phyloP scores from a whole-genome alignment of 257 asterid genomes.

The Knoxia roxburghii region DNA sequence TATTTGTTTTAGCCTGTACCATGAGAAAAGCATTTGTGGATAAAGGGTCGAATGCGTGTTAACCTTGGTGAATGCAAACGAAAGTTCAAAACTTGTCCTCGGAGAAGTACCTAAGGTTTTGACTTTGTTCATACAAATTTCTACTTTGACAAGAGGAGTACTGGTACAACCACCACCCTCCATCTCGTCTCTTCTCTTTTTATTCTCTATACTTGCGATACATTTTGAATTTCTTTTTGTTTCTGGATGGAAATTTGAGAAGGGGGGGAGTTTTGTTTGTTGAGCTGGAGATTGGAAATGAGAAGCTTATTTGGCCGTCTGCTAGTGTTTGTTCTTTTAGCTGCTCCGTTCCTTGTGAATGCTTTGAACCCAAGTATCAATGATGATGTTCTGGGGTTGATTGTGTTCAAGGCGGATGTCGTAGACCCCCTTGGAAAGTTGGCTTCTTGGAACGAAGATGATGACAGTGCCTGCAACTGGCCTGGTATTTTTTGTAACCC shows the following conservation, averaged over 20 bases:
- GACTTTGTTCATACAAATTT: constrained; percentile 1
- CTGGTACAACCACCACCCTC: background rate
- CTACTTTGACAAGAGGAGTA: background rate
- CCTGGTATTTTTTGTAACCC: constrained; percentile 74
- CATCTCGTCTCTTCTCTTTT: background rate
- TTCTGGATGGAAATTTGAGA: constrained; percentile 18
- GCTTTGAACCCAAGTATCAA: constrained; percentile 68
- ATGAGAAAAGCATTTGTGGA: too few species aligned
- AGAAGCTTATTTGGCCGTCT: constrained; percentile 31
- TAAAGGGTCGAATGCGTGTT: background rate
- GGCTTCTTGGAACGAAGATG: constrained; percentile 89
- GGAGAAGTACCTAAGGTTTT: background rate
- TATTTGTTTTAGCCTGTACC: background rate
- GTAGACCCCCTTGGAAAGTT: constrained; percentile 70
- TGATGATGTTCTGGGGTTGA: constrained; percentile 89
- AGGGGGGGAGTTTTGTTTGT: background rate
- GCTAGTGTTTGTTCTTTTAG: constrained; percentile 26
- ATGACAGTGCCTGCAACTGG: constrained; percentile 84
- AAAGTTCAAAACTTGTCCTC: background rate
- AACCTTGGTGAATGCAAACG: background rate
- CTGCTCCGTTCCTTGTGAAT: constrained; percentile 26
- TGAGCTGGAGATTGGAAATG: constrained; percentile 38
- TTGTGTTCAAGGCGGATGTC: constrained; percentile 82
- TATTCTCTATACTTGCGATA: too few species aligned
- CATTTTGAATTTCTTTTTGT: background rate